Base-by-base conservation (phyloP, 2,329 filamentous ascomycete species). In the Neoarthrinium moseri region DNA sequence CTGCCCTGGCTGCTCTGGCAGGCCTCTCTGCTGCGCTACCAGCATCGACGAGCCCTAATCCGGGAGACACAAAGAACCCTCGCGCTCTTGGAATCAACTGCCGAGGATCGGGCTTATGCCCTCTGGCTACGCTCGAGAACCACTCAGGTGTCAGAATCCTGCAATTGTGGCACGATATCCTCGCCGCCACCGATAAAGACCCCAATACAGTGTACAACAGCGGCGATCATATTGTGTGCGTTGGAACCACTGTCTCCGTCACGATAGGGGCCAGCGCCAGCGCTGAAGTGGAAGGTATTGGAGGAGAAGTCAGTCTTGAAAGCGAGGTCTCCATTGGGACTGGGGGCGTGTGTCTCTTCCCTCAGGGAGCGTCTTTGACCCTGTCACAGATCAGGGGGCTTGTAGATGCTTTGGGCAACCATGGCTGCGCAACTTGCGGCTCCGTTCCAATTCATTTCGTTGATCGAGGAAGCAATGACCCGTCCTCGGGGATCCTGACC, bases 81-180 rank as follows among this genome's bases (percentile, higher is more conserved):
- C 49, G 49, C 8, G 47, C 43, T 34, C 46, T 52, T 6, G 51
- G 51, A 15, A 52, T 53, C 42, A 53, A 53, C 47, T 53, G 49
- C 39, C 51, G 49, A 11, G 51, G 51, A 30, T 53, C 51, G 7
- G 51, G 49, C n/a, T 49, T 53, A 10, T 53, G 51, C 29, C 29
- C 4, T 18, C 36, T 48, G 13, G 51, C 49, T 20, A 48, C 51
- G 7, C n/a, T 50, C n/a, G 42, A 48, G 36, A 49, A 53, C 36
- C 20, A 48, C 39, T 43, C 45, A 10, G 45, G 42, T 6, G 24
- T 27, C 17, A 21, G 34, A 7, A 43, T 51, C 32, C n/a, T 51
- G 26, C 48, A 51, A 34, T 42, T 51, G 2, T 48, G 46, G 45
- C 48, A 48, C 42, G 48, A 51, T 34, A 13, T 48, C 37, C 45